Percentiles rank a stretch among this genome's conserved stretches.
Conservation (phyloP, 2,329 filamentous ascomycete species). For the Penicillium capsulatum region DNA sequence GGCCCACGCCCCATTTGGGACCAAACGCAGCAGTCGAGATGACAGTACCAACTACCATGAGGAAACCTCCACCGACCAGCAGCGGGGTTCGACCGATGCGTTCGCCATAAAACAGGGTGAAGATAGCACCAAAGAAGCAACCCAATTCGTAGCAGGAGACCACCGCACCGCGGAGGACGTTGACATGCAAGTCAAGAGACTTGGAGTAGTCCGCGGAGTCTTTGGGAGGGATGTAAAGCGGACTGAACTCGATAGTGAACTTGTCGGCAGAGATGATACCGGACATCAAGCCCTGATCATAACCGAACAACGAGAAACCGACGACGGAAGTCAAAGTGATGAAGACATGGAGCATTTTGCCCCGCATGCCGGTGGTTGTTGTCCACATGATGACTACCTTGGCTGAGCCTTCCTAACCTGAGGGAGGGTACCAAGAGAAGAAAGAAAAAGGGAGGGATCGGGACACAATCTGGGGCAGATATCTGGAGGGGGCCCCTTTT, state of each 20-base stretch:
- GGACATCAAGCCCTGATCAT: slow-evolving; percentile 36
- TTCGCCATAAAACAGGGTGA: slow-evolving; percentile 7
- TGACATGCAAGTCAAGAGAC: slow-evolving; percentile 15
- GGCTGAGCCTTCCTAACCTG: too few species aligned
- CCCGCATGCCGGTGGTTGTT: slow-evolving; percentile 26
- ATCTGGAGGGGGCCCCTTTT: too few species aligned
- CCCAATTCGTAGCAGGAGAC: slow-evolving; percentile 52
- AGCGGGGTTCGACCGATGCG: slow-evolving; percentile 35
- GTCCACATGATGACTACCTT: slow-evolving; percentile 29
- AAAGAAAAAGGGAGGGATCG: too few species aligned
- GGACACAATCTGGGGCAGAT: too few species aligned
- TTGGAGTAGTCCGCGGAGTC: slow-evolving; percentile 18
- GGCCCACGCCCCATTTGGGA: slow-evolving; percentile 29
- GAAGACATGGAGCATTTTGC: slow-evolving; percentile 19
- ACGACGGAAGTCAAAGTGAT: slow-evolving; percentile 32
- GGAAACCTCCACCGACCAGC: slow-evolving; percentile 52
- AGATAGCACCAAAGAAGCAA: slow-evolving; percentile 10
- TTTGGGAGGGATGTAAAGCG: slow-evolving; percentile 18
- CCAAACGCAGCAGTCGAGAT: slow-evolving; percentile 26
- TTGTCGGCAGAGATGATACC: slow-evolving; percentile 27
- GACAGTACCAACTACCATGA: slow-evolving; percentile 38
- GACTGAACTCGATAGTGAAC: slow-evolving; percentile 25
- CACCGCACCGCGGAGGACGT: slow-evolving; percentile 50
- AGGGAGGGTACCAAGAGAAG: too few species aligned
- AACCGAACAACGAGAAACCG: slow-evolving; percentile 52